phyloP scores from a whole-genome alignment of 129 eudicot species.

The Escallonia rubra region DNA sequence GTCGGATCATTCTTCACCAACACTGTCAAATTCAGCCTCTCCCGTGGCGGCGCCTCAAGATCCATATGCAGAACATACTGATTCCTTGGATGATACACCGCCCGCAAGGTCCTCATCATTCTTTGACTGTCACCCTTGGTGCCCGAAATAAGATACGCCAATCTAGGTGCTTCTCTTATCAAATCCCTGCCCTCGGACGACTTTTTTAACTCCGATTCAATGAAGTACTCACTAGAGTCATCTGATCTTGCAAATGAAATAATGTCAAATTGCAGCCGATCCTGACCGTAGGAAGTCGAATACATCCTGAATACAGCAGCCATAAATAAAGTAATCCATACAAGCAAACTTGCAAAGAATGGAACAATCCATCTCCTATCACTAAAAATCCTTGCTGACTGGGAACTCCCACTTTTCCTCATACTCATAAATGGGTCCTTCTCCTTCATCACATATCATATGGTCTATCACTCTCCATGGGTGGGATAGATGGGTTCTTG shows the following conservation, averaged over 20 bases:
- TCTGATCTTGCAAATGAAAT: slow-evolving; percentile 29
- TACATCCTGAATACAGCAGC: slow-evolving; percentile 48
- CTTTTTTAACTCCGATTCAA: slow-evolving; percentile 59
- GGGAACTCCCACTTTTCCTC: slow-evolving; percentile 39
- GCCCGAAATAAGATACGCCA: slow-evolving; percentile 98
- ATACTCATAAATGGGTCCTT: slow-evolving; percentile 18
- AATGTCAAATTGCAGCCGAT: slow-evolving; percentile 34
- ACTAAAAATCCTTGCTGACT: slow-evolving; percentile 37
- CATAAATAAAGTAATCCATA: slow-evolving; percentile 46
- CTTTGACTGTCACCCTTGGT: slow-evolving; percentile 96
- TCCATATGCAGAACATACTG: slow-evolving; percentile 96
- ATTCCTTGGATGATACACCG: slow-evolving; percentile 96
- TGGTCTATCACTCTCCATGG: neutral
- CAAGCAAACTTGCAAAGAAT: slow-evolving; percentile 52
- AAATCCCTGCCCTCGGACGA: slow-evolving; percentile 26
- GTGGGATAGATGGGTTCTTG: no score
- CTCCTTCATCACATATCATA: slow-evolving; percentile 9
- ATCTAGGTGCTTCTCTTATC: slow-evolving; percentile 66
- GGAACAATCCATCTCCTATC: slow-evolving; percentile 74
- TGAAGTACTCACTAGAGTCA: slow-evolving; percentile 49
- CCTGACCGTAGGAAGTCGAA: slow-evolving; percentile 37
- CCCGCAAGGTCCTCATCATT: slow-evolving; percentile 93
- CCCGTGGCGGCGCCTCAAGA: slow-evolving; percentile 97
- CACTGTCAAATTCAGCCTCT: slow-evolving; percentile 80
- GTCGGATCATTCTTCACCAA: slow-evolving; percentile 81